Percentiles rank a stretch among this genome's conserved stretches.
Evolutionary conservation across 2,329 filamentous ascomycete genomes (phyloP).

Genomic region (Xylaria sp.): DNA sequence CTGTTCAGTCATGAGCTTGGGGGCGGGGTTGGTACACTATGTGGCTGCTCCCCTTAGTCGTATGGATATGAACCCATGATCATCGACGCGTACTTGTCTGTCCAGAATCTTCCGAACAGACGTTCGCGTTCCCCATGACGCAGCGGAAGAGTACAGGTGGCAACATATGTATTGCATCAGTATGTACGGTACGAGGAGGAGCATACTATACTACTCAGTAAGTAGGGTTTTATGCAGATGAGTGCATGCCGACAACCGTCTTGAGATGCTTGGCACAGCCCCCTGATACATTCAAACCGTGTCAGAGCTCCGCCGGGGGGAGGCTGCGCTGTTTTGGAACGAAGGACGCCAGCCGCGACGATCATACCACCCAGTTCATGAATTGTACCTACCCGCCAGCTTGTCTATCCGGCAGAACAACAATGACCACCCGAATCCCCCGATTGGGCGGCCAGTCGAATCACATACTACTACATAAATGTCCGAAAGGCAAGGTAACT

Average conservation of each 20-base stretch:
- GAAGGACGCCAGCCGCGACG: not conserved
- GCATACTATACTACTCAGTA: too few relatives aligned
- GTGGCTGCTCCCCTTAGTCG: not conserved
- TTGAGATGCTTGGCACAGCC: conserved; percentile 16
- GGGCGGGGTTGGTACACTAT: not conserved
- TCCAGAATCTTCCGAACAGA: not conserved
- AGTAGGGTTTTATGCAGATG: not conserved
- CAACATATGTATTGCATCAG: not conserved
- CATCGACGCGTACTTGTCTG: too few relatives aligned
- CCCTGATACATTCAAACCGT: conserved; percentile 20
- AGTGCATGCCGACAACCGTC: conserved; percentile 17
- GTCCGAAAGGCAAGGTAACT: not conserved
- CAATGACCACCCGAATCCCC: not conserved
- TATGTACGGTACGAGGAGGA: not conserved
- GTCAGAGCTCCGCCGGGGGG: conserved; percentile 13
- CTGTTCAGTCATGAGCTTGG: not conserved
- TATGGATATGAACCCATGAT: not conserved
- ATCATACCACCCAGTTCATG: conserved; percentile 9
- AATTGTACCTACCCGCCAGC: not conserved
- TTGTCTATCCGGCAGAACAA: not conserved
- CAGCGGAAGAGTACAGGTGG: not conserved
- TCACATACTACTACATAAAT: not conserved
- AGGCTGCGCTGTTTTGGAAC: not conserved
- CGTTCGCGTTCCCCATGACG: not conserved
- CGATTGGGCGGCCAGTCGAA: conserved; percentile 12